Conservation (phyloP, 2,329 filamentous ascomycete species). For the Chaetothyriales sp. region DNA sequence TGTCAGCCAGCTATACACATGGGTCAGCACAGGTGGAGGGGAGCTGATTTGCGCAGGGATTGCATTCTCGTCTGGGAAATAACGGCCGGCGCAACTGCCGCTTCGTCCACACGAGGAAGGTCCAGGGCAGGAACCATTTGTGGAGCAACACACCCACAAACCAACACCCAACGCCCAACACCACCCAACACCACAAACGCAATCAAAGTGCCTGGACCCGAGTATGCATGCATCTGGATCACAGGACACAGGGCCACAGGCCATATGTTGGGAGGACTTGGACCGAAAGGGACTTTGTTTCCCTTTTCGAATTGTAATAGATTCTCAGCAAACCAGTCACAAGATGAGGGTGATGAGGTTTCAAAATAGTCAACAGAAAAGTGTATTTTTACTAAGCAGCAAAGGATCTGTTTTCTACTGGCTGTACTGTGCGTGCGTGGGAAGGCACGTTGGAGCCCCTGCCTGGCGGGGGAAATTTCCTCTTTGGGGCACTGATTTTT, state of each 20-base stretch:
- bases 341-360: neutral
- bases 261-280: no score
- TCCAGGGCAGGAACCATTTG: neutral
- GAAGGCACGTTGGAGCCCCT: neutral
- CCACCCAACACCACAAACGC: no score
- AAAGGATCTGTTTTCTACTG: no score
- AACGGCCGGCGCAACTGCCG: slow-evolving; percentile 66
- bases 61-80: slow-evolving; percentile 28
- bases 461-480: neutral
- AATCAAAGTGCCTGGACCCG: no score
- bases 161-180: no score
- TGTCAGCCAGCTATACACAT: no score
- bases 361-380: no score
- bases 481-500: neutral
- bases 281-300: neutral
- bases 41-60: neutral
- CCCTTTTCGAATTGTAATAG: neutral
- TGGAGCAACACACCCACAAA: neutral
- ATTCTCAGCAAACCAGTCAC: neutral
- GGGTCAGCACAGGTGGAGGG: no score
- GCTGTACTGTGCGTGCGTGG: no score
- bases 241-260: no score
- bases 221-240: no score
- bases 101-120: neutral
- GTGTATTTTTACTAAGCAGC: no score